A percentile compares a stretch with the other conserved stretches of the same genome.
Conservation (phyloP, 2,329 filamentous ascomycete genomes). For the Aspergillus ibericus region DNA sequence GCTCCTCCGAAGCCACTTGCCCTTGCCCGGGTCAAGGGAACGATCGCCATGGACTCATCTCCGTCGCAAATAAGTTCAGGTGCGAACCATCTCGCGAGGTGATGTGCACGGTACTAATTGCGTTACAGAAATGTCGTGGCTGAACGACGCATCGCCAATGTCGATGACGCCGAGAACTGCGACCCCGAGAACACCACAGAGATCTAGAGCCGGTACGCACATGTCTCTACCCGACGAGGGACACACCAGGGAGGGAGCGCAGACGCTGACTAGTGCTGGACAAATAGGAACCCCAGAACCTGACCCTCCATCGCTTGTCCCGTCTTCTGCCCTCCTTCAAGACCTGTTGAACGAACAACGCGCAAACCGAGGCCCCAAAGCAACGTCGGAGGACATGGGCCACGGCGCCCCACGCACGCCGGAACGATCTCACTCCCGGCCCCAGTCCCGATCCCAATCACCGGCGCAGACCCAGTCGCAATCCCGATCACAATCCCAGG, state of each 20-base stretch:
- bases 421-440: slow-evolving; percentile 21
- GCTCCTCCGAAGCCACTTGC: slow-evolving; percentile 30
- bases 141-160: slow-evolving; percentile 31
- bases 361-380: slow-evolving; percentile 36
- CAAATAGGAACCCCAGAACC: slow-evolving; percentile 32
- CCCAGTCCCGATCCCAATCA: slow-evolving; percentile 11
- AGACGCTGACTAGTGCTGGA: slow-evolving; percentile 11
- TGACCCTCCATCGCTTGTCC: slow-evolving; percentile 34
- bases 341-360: slow-evolving; percentile 44
- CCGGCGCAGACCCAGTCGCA: slow-evolving; percentile 14
- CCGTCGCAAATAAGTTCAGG: slow-evolving; percentile 26
- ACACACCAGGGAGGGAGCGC: not conserved
- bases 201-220: slow-evolving; percentile 23
- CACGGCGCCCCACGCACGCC: slow-evolving; percentile 27
- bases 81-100: slow-evolving; percentile 10
- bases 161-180: slow-evolving; percentile 18
- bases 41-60: slow-evolving; percentile 32
- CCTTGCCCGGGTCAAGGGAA: slow-evolving; percentile 33
- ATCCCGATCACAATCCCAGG: slow-evolving; percentile 28
- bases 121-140: slow-evolving; percentile 29
- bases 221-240: not conserved
- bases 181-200: slow-evolving; percentile 25
- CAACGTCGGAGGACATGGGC: slow-evolving; percentile 25
- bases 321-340: slow-evolving; percentile 41
- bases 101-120: slow-evolving; percentile 11